Evolutionary conservation across 805 yeast species (phyloP), one percentile per base, ranked within the genome.

Genomic region (Kregervanrija pseudodelftensis): DNA sequence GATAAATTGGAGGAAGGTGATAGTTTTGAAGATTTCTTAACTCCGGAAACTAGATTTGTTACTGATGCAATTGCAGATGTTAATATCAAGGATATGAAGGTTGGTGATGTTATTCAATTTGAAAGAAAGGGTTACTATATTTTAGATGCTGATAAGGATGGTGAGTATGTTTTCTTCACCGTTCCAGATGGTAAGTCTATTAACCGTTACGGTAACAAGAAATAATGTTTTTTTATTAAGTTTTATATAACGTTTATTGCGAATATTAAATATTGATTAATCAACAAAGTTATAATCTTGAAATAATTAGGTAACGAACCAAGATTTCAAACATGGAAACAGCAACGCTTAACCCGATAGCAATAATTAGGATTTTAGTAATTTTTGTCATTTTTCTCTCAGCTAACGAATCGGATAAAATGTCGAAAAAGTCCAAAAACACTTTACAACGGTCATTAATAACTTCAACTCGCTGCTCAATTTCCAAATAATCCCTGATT

Each of bases 91-190:
- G 68, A 74, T 42, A 74, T 91, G 76, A 81, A 85, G 71, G 83
- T 72, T 54, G 96, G 95, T 53, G 96, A 87, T 54, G 73, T 90
- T 47, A 80, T 91, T 55, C 98, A 91, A 71, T 89, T 91, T 55
- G 98, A 91, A 71, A 85, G 98, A 74, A 91, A 91, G 73, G 98
- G 98, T 57, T 91, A 88, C 75, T 91, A 70, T 79, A 79, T 93
- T 63, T 73, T 90, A 49, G 98, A 91, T 53, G 61, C 74, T 32
- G 73, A 73, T 49, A 65, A 69, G 32, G 78, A 74, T 47, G 85
- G 81, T 46, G 70, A 78, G 55, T 82, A 79, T 50, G 82, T 84
- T 41, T 84, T 91, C 74, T 91, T 85, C 70, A 83, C 96, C 53
- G 88, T 91, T 57, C 98, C 98, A 50, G 98, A 91, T 65, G 98